Conservation (phyloP, 2,329 filamentous ascomycete species). For the Xylaria multiplex region DNA sequence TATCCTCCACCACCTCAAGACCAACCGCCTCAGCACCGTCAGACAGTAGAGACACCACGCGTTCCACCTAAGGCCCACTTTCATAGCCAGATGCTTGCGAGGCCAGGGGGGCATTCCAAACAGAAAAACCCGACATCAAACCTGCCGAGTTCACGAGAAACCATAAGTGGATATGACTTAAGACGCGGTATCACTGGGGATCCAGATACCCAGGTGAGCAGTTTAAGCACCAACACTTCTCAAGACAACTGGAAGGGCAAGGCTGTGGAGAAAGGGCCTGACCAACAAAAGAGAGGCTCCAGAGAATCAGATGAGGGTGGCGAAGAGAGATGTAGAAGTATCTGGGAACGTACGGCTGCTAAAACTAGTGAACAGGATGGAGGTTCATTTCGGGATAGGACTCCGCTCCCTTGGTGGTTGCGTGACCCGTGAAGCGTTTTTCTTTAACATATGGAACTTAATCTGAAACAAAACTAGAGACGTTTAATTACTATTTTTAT, state of each 20-base stretch:
- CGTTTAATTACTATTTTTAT: no score
- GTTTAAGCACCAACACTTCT: no score
- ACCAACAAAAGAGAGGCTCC: neutral
- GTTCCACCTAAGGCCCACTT: neutral
- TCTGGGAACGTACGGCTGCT: slow-evolving; percentile 10
- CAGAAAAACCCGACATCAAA: neutral
- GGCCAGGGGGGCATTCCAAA: no score
- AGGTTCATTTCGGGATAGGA: neutral
- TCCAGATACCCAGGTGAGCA: neutral
- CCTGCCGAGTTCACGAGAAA: neutral
- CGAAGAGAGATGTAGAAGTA: neutral
- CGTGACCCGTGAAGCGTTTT: neutral
- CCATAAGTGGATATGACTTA: neutral
- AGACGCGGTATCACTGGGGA: neutral
- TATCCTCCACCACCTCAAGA: neutral
- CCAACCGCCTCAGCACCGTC: neutral
- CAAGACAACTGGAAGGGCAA: neutral
- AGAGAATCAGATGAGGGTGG: neutral
- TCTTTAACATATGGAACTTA: no score
- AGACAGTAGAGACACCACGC: neutral
- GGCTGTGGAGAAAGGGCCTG: neutral
- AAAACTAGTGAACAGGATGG: neutral
- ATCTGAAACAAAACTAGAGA: no score
- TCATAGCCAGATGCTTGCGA: neutral
- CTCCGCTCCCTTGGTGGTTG: slow-evolving; percentile 1